Conservation (phyloP, 129 eudicot genomes). For the Saussurea involucrata region DNA sequence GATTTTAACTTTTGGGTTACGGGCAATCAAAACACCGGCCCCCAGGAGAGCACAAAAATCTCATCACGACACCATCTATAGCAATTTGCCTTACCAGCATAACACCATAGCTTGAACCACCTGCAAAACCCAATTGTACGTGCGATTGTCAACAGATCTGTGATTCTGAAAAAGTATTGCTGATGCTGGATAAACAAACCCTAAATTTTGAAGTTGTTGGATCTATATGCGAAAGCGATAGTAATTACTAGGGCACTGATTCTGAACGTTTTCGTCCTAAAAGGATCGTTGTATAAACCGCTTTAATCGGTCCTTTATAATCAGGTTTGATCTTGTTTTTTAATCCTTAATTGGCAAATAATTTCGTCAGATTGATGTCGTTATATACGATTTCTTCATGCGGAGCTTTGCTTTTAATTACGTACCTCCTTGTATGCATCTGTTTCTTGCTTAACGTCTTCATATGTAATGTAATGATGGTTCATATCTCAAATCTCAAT, state of each 20-base stretch:
- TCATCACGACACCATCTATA: not conserved
- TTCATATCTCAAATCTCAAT: not conserved
- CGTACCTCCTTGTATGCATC: not conserved
- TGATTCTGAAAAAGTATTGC: not conserved
- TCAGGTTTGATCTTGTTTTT: constrained; percentile 1
- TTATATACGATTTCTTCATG: not conserved
- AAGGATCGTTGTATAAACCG: constrained; percentile 1
- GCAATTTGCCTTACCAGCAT: not conserved
- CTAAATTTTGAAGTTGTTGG: not conserved
- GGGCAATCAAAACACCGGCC: too few species aligned
- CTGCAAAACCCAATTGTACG: not conserved
- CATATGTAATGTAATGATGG: not conserved
- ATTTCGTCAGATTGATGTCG: not conserved
- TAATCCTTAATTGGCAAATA: not conserved
- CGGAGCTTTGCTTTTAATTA: not conserved
- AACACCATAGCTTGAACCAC: not conserved
- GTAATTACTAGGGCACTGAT: not conserved
- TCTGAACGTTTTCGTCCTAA: not conserved
- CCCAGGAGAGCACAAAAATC: not conserved
- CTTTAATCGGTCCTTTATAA: too few species aligned
- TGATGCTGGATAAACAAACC: not conserved
- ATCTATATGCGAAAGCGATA: not conserved
- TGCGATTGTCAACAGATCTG: constrained; percentile 4
- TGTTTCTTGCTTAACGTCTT: not conserved
- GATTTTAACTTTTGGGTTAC: too few species aligned